Evolutionary conservation across 345 rosid genomes (phyloP).

Genomic region (Gossypium ekmanianum): DNA sequence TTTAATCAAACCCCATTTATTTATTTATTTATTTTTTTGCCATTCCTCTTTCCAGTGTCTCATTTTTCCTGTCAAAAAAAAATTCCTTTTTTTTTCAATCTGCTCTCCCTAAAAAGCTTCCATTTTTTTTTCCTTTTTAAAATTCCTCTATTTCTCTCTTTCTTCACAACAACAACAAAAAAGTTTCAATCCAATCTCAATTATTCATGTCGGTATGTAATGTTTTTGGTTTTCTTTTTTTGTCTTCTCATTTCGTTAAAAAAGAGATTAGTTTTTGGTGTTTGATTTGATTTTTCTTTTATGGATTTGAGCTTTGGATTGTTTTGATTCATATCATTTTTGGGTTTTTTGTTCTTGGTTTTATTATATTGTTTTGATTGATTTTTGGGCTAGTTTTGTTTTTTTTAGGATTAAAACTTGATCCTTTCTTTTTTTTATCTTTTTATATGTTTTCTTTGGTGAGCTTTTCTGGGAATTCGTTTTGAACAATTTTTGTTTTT

Average conservation of each 20-base stretch:
- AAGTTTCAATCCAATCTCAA: slow-evolving; percentile 3
- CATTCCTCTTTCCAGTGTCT: background rate
- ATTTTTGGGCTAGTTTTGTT: background rate
- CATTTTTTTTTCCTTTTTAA: background rate
- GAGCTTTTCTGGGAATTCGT: background rate
- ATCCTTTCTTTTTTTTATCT: too few relatives aligned
- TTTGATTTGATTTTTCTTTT: slow-evolving; percentile 3
- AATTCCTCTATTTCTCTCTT: slow-evolving; percentile 14
- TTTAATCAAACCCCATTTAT: background rate
- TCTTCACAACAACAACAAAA: background rate
- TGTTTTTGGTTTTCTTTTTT: background rate
- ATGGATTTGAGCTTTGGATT: slow-evolving; percentile 20
- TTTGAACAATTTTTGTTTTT: background rate
- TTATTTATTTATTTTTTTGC: too few relatives aligned
- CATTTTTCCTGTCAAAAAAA: background rate
- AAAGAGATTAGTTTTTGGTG: background rate
- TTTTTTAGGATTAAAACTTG: background rate
- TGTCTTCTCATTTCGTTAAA: background rate
- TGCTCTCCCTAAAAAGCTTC: slow-evolving; percentile 2
- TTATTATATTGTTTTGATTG: background rate
- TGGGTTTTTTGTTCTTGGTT: slow-evolving; percentile 14
- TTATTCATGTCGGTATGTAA: slow-evolving; percentile 70
- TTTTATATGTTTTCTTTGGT: background rate
- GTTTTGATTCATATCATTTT: slow-evolving; percentile 5
- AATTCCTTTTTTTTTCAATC: background rate